A percentile compares a stretch with the other conserved stretches of the same genome.
phyloP scores from a whole-genome alignment of 257 asterid species.

The Rubia yunnanensis region DNA sequence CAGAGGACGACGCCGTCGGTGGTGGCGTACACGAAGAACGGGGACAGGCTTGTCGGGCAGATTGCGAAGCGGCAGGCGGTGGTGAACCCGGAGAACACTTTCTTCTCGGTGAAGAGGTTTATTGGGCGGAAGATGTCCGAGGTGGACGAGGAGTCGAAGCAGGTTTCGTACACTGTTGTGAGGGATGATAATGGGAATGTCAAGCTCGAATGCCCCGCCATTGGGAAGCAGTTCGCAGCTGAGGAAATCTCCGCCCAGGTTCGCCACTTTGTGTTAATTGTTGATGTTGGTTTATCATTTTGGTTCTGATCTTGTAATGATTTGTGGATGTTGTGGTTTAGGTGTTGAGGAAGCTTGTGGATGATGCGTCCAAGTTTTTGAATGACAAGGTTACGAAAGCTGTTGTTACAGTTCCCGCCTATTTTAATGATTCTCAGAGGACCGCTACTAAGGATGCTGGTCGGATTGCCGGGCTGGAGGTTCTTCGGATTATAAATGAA shows the following conservation, averaged over 20 bases:
- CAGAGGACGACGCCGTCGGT: constrained; percentile 90
- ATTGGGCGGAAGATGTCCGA: constrained; percentile 88
- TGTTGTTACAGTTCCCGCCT: constrained; percentile 91
- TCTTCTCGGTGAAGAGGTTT: constrained; percentile 83
- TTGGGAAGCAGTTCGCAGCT: constrained; percentile 79
- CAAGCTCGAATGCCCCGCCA: constrained; percentile 88
- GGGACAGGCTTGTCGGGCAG: constrained; percentile 84
- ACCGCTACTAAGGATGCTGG: constrained; percentile 95
- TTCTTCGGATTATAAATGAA: constrained; percentile 78
- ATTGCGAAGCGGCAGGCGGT: constrained; percentile 92
- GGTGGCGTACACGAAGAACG: constrained; percentile 73
- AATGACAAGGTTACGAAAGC: constrained; percentile 91
- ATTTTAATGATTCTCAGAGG: constrained; percentile 90
- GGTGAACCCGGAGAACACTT: constrained; percentile 79
- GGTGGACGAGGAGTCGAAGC: constrained; percentile 88
- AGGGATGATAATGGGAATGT: constrained; percentile 88
- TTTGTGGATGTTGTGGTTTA: constrained; percentile 11
- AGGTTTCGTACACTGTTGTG: constrained; percentile 69
- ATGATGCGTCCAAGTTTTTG: constrained; percentile 86
- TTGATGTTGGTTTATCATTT: not conserved
- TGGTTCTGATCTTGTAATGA: not conserved
- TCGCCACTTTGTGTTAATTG: not conserved
- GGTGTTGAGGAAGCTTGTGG: constrained; percentile 95
- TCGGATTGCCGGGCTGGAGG: constrained; percentile 87
- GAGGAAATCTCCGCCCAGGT: constrained; percentile 97